phyloP scores from a whole-genome alignment of 202 grass and related monocot genomes.

The Dendrocalamus latiflorus region DNA sequence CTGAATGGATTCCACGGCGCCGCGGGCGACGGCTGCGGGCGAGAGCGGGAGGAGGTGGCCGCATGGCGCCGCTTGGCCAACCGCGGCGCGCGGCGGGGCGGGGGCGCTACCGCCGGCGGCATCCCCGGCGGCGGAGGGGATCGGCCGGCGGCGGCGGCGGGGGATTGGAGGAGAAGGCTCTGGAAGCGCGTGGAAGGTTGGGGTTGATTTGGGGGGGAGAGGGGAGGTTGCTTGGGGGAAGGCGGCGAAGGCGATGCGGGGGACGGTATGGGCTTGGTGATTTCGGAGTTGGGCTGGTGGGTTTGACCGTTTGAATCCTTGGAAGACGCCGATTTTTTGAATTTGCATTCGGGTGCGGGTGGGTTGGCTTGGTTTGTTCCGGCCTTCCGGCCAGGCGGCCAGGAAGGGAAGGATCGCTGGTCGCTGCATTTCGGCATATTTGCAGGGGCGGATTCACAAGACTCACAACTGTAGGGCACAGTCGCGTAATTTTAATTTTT shows the following conservation, averaged over 20 bases:
- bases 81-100: slow-evolving; percentile 28
- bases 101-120: slow-evolving; percentile 27
- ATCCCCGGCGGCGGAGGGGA: slow-evolving; percentile 3
- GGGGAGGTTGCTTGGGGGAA: background rate
- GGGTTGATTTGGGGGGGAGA: slow-evolving; percentile 1
- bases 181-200: background rate
- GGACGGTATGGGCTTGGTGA: background rate
- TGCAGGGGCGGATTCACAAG: no score
- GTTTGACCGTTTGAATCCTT: background rate
- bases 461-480: no score
- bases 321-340: no score
- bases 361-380: background rate
- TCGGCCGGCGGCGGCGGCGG: background rate
- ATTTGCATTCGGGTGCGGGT: no score
- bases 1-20: slow-evolving; percentile 41
- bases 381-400: no score
- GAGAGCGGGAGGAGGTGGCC: slow-evolving; percentile 17
- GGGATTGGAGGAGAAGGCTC: background rate
- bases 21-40: slow-evolving; percentile 1
- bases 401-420: no score
- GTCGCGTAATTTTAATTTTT: no score
- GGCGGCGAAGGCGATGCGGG: background rate
- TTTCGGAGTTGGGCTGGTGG: background rate
- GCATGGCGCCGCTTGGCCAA: slow-evolving; percentile 51
- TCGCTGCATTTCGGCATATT: no score